A percentile compares a stretch with the other conserved stretches of the same genome.
Conservation (phyloP, 2,329 filamentous ascomycete genomes). For the Fusarium chaquense region DNA sequence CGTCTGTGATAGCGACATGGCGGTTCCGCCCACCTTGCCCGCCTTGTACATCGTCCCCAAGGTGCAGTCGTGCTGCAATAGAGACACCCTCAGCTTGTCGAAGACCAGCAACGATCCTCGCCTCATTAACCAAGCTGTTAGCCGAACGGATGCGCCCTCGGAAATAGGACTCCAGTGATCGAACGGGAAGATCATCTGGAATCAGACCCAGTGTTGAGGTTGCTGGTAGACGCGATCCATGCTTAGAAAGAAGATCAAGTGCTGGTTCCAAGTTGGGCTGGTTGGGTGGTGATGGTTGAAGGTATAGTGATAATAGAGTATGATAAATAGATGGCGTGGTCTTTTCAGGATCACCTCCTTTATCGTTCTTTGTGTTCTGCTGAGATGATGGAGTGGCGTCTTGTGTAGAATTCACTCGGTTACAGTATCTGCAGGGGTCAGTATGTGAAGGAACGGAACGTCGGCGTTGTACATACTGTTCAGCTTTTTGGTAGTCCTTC, state of each 20-base stretch:
- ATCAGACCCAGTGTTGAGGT: conserved; percentile 88
- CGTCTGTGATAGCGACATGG: conserved; percentile 85
- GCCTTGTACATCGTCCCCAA: conserved; percentile 74
- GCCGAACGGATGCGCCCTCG: conserved; percentile 87
- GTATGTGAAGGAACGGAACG: neutral
- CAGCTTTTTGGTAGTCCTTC: conserved; percentile 86
- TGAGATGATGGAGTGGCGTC: conserved; percentile 57
- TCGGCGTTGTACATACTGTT: conserved; percentile 74
- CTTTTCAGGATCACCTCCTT: conserved; percentile 58
- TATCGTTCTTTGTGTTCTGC: conserved; percentile 51
- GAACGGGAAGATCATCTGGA: conserved; percentile 81
- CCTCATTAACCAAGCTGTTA: conserved; percentile 84
- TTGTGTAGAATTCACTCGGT: conserved; percentile 78
- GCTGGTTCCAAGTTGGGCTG: conserved; percentile 81
- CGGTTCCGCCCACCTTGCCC: conserved; percentile 67
- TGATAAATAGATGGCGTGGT: conserved; percentile 86
- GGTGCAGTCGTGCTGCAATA: conserved; percentile 76
- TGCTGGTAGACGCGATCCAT: conserved; percentile 91
- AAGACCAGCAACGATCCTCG: conserved; percentile 80
- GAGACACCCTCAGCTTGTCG: conserved; percentile 83
- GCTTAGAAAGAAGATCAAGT: conserved; percentile 87
- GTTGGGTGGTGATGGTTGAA: conserved; percentile 81
- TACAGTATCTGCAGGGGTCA: conserved; percentile 77
- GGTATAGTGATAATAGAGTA: conserved; percentile 87
- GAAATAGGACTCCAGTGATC: conserved; percentile 90